Evolutionary conservation across 2,329 filamentous ascomycete genomes (phyloP), one percentile per base, ranked within the genome.

Genomic region (Colletotrichum sp.): DNA sequence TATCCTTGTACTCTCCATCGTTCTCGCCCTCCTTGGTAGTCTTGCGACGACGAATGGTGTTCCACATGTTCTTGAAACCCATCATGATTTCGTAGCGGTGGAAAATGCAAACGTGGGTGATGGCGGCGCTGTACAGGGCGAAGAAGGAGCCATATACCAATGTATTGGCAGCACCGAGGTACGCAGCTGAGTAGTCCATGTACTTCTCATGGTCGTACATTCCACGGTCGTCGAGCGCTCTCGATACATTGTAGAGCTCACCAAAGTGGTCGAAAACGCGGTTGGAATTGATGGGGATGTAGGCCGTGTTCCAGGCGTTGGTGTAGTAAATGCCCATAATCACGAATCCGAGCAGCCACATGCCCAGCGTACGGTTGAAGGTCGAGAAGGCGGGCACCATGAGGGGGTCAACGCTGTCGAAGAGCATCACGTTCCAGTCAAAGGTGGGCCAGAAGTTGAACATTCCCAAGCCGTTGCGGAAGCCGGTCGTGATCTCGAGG

Each of bases 391-490:
- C 82, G 0, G 85, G 85, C 3, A 85, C 80, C 76, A 82, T 80
- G 24, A 77, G 34, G 4, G 75, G 75, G 32, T 77, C 75, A 2
- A 82, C 78, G 13, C 68, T 74, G 30, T 79, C 77, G 5, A 79
- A 83, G 60, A 87, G 84, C 24, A 83, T 64, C n/a, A 86, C 74
- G 69, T 86, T 87, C 87, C 86, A 88, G 78, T 88, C 87, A 44
- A 87, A 84, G 2, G 86, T 87, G 0, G 86, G 83, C 5, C 84
- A 74, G 2, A 84, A 85, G 75, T 87, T 87, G 81, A 88, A 89
- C 24, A 88, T 78, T 28, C 87, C 86, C 2, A 88, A 78, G 1
- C 86, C 87, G 16, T 81, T 83, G 6, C 80, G 78, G 36, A 82
- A 81, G 4, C 87, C 86, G 0, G 84, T 84, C 26, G 88, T 77